Percentiles rank a stretch among this genome's conserved stretches.
Evolutionary conservation across 2,329 filamentous ascomycete genomes (phyloP).

Genomic region (Botrytis elliptica): DNA sequence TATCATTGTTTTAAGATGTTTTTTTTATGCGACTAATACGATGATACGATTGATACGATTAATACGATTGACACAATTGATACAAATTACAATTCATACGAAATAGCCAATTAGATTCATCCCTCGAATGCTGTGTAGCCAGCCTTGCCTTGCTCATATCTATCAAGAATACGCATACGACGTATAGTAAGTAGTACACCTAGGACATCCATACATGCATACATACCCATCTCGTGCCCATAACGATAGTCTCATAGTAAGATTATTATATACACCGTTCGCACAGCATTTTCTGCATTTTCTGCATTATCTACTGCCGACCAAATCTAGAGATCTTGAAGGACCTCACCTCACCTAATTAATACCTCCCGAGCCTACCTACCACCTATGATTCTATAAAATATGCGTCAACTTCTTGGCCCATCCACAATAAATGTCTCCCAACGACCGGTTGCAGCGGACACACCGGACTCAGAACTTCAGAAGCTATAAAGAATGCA

Average conservation of each 20-base stretch:
- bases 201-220: no score
- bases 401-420: no score
- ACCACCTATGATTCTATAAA: no score
- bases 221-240: no score
- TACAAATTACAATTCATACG: background rate
- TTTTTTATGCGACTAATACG: background rate
- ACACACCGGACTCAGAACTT: no score
- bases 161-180: background rate
- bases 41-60: background rate
- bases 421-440: background rate
- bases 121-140: background rate
- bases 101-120: background rate
- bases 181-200: background rate
- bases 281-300: background rate
- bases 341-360: no score
- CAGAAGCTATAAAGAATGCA: background rate
- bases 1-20: background rate
- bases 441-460: background rate
- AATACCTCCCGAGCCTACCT: no score
- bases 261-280: background rate
- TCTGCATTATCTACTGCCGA: background rate
- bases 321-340: no score
- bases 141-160: background rate
- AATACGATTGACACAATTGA: background rate
- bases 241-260: no score